Base-by-base conservation (phyloP, 2,329 filamentous ascomycete genomes). In the Aspergillus thermomutatus region DNA sequence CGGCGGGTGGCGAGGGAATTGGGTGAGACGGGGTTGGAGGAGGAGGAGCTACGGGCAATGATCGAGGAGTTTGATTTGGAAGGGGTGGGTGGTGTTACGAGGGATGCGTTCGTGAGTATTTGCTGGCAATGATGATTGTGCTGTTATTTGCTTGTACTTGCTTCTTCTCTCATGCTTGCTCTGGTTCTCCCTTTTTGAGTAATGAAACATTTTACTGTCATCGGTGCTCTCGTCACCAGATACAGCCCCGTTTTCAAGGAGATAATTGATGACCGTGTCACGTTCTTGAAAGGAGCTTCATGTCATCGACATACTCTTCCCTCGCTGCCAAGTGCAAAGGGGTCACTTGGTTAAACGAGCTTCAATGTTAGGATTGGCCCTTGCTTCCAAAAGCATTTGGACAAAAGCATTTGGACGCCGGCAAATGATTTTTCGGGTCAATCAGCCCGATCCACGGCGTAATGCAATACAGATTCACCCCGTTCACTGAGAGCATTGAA, bases 41-140 rank as follows among this genome's bases (percentile, higher is more conserved):
- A 99, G 69, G 90, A 95, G 68, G 94, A 99, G 74, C 81, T 99
- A 60, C 82, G 86, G 65, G 92, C 92, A 62, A 99, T 99, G 94
- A 94, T 99, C 77, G 92, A 97, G 69, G 93, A 97, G 75, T 95
- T 97, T 78, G 94, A 99, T 78, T 82, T 97, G 62, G 90, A 96
- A 70, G 93, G 91, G 1, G 95, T 96, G 66, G 92, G 92, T 10
- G 92, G 82, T 56, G 86, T 88, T 63, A 82, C 79, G 49, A 72
- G 82, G 66, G 85, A 87, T 57, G 85, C 85, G 57, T 88, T 88
- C 76, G 78, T 87, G 64, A 81, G 82, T n/a, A 88, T 88, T 63
- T 87, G 85, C 72, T 76, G 87, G 72, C 78, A 80, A 66, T 80
- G 66, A 76, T 57, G 45, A 31, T 34, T 14, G 54, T 53, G 43